Conservation (phyloP, 1,284 basidiomycete genomes). For the Uromyces viciae-fabae region DNA sequence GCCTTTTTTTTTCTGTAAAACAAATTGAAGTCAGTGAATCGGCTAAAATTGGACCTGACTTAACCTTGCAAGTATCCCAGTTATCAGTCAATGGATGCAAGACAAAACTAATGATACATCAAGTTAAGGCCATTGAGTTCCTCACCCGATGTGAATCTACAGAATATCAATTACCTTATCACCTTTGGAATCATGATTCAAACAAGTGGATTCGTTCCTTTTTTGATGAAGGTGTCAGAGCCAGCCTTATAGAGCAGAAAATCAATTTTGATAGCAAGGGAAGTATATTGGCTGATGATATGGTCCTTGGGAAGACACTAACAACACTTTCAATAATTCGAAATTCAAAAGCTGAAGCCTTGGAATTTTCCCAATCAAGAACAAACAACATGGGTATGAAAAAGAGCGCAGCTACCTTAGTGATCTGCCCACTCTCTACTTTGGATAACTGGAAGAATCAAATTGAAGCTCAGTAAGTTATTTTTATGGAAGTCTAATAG, state of each 20-base stretch:
- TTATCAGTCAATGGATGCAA: background rate
- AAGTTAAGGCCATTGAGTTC: background rate
- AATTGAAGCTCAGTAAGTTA: background rate
- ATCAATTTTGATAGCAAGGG: background rate
- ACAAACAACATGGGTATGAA: background rate
- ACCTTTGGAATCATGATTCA: background rate
- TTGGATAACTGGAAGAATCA: background rate
- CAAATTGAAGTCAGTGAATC: too few relatives aligned
- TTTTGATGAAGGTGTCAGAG: background rate
- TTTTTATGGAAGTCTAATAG: too few relatives aligned
- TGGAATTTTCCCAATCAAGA: background rate
- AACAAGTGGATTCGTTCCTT: background rate
- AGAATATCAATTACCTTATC: background rate
- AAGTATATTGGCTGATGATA: slow-evolving; percentile 1
- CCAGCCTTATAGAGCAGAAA: background rate
- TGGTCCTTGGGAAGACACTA: background rate
- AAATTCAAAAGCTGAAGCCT: background rate
- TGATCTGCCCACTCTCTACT: background rate
- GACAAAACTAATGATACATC: background rate
- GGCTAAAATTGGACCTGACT: too few relatives aligned
- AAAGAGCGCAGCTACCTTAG: background rate
- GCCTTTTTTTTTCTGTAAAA: too few relatives aligned
- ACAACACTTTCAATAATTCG: background rate
- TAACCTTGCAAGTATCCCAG: too few relatives aligned
- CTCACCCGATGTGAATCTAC: background rate